Conservation (phyloP, 139 green algal species). For the Chlamydomonas eustigma region DNA sequence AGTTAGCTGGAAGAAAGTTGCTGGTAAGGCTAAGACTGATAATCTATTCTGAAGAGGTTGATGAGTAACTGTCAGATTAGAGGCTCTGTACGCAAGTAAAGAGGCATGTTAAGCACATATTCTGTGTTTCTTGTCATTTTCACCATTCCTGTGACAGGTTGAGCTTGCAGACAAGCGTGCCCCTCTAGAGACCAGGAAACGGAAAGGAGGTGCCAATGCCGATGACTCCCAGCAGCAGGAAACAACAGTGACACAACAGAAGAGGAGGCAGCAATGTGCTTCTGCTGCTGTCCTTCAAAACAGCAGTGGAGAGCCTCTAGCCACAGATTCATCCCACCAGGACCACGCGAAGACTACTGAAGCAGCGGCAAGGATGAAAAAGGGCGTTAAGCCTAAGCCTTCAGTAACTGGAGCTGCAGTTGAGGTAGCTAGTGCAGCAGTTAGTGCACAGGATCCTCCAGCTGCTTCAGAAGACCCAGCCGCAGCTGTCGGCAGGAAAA, state of each 20-base stretch:
- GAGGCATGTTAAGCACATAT: too few species aligned
- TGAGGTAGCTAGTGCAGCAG: slow-evolving; percentile 8
- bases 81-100: too few species aligned
- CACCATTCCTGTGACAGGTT: too few species aligned
- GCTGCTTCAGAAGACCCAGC: background rate
- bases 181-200: slow-evolving; percentile 62
- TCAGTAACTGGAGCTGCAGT: background rate
- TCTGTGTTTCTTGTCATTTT: too few species aligned
- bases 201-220: slow-evolving; percentile 7
- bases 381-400: background rate
- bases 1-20: slow-evolving; percentile 66
- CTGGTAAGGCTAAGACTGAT: slow-evolving; percentile 46
- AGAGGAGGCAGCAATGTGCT: slow-evolving; percentile 7
- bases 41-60: too few species aligned
- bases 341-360: background rate
- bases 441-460: too few species aligned
- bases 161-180: slow-evolving; percentile 67
- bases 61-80: too few species aligned
- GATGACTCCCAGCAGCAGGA: background rate
- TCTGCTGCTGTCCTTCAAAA: background rate
- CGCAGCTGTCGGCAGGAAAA: background rate
- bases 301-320: background rate
- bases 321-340: too few species aligned
- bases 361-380: background rate
- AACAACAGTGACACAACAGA: background rate